Conservation (phyloP, 2,329 filamentous ascomycete genomes). For the Trichoderma sp. region DNA sequence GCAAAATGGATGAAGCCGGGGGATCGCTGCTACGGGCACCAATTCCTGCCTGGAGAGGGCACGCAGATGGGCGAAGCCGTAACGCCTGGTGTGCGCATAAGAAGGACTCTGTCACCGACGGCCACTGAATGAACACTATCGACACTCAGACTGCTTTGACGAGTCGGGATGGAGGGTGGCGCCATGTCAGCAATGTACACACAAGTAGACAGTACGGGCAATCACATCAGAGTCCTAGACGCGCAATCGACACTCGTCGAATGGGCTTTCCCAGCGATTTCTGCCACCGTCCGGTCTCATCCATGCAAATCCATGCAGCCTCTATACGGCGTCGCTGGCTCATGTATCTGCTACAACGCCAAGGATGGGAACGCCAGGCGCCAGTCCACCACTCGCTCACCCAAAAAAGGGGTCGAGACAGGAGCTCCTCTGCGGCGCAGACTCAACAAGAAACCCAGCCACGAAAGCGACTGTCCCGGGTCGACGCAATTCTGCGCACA, state of each 20-base stretch:
- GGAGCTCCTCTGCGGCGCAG: neutral
- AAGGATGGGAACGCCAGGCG: conserved; percentile 15
- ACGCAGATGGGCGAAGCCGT: conserved; percentile 24
- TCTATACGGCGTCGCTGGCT: neutral
- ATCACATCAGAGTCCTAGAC: conserved; percentile 6
- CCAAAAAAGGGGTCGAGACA: neutral
- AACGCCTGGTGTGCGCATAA: conserved; percentile 18
- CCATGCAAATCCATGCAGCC: conserved; percentile 18
- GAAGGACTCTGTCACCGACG: conserved; percentile 4
- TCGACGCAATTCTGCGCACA: conserved; percentile 15
- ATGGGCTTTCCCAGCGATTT: neutral
- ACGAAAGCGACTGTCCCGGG: neutral
- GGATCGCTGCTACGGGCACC: conserved; percentile 8
- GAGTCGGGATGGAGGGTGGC: conserved; percentile 23
- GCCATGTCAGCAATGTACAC: conserved; percentile 20
- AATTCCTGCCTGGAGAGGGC: conserved; percentile 18
- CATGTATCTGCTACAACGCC: conserved; percentile 30
- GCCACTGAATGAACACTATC: neutral
- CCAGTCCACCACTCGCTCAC: neutral
- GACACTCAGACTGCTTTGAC: neutral
- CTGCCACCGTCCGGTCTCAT: neutral
- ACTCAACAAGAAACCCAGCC: neutral
- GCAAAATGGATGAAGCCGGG: neutral
- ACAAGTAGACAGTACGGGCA: conserved; percentile 15
- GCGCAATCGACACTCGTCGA: neutral